Percentiles rank a stretch among this genome's conserved stretches.
These are phyloP conservation scores for Plasmodium billcollinsi DNA, from an alignment of 169 alveolate species.

Conservation along the genomic window DNA sequence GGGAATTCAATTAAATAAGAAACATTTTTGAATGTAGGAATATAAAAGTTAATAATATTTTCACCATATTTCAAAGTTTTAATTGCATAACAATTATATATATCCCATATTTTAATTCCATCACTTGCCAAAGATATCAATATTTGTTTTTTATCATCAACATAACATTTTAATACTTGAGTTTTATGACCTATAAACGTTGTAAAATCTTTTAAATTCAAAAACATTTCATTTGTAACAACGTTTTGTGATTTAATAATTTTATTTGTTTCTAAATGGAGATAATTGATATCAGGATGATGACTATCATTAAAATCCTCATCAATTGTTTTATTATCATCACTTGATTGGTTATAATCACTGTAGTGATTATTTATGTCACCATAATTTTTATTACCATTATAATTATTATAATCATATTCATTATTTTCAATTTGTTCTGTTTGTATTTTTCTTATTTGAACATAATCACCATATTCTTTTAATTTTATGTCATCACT, in stretches of 20 bases:
- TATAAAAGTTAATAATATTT: slow-evolving; percentile 60
- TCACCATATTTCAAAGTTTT: slow-evolving; percentile 73
- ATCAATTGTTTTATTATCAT: background rate
- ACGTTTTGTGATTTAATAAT: slow-evolving; percentile 6
- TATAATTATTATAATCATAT: background rate
- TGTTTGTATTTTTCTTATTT: slow-evolving; percentile 2
- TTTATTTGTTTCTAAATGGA: background rate
- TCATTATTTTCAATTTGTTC: background rate
- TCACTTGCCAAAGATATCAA: slow-evolving; percentile 70
- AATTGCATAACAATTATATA: slow-evolving; percentile 66
- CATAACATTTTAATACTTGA: slow-evolving; percentile 72
- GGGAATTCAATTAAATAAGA: slow-evolving; percentile 65
- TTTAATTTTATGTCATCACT: slow-evolving; percentile 2
- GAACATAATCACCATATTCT: slow-evolving; percentile 27
- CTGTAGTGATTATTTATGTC: background rate
- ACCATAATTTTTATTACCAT: background rate
- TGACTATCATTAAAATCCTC: background rate
- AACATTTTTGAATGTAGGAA: slow-evolving; percentile 16
- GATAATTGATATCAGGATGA: no score
- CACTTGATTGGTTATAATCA: background rate
- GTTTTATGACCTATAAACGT: slow-evolving; percentile 67
- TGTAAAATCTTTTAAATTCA: slow-evolving; percentile 55
- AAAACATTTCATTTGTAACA: background rate
- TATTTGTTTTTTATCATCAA: slow-evolving; percentile 56
- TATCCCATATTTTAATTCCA: slow-evolving; percentile 73